Percentiles rank a stretch among this genome's conserved stretches.
Conservation (phyloP, 139 green algal genomes). For the Chlamydomonas incerta region DNA sequence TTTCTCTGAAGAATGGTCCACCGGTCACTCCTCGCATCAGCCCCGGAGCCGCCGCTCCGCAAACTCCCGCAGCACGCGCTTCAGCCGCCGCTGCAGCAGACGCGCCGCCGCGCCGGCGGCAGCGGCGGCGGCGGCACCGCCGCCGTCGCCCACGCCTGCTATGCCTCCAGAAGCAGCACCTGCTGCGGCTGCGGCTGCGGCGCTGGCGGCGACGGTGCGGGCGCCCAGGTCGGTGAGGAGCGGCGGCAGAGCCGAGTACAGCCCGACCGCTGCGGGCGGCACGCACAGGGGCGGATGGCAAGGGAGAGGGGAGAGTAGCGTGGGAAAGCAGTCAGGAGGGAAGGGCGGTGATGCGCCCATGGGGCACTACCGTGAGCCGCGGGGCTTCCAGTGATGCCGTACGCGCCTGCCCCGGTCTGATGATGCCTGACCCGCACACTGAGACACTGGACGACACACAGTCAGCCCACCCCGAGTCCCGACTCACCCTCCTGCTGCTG, state of each 20-base stretch:
- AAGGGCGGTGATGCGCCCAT: no score
- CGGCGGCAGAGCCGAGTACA: not conserved
- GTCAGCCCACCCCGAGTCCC: no score
- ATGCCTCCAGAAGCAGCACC: not conserved
- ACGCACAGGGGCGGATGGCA: not conserved
- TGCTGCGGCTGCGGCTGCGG: no score
- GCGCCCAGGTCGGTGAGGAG: not conserved
- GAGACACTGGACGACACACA: no score
- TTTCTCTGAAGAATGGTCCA: no score
- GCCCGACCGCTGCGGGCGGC: not conserved
- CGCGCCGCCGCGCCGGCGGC: not conserved
- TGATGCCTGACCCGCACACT: no score
- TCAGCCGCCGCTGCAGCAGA: not conserved
- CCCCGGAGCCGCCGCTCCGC: constrained; percentile 32
- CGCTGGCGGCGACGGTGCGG: no score
- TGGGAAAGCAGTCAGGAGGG: no score
- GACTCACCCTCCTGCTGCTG: not conserved
- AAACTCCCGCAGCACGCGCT: constrained; percentile 41
- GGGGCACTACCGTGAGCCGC: no score
- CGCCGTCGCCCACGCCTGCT: not conserved
- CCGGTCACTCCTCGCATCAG: not conserved
- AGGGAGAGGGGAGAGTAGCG: not conserved
- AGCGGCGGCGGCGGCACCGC: no score
- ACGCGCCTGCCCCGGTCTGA: not conserved
- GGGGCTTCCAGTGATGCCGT: not conserved